Conservation (phyloP, 177 flowering plant genomes). For the Tripterygium wilfordii region DNA sequence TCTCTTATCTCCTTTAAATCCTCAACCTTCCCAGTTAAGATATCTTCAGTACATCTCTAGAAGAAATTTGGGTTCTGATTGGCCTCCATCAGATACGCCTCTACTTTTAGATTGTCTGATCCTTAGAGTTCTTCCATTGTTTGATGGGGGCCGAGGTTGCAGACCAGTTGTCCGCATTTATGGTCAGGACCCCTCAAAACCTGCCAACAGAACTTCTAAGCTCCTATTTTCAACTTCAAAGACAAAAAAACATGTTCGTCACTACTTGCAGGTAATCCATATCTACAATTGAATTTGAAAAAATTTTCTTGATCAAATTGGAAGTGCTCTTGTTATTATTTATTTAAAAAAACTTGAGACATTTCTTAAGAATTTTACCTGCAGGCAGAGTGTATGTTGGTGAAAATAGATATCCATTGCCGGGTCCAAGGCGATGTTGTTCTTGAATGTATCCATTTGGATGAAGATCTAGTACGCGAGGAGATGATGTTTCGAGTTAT, state of each 20-base stretch:
- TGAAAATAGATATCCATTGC: slow-evolving; percentile 66
- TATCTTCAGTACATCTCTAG: slow-evolving; percentile 87
- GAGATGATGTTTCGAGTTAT: slow-evolving; percentile 78
- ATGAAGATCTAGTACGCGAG: slow-evolving; percentile 61
- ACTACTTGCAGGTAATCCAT: slow-evolving; percentile 49
- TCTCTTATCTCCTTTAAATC: slow-evolving; percentile 73
- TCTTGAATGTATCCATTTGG: slow-evolving; percentile 76
- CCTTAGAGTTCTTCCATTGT: slow-evolving; percentile 64
- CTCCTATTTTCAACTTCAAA: slow-evolving; percentile 66
- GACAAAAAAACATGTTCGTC: slow-evolving; percentile 40
- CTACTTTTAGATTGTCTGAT: slow-evolving; percentile 63
- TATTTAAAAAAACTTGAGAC: not conserved
- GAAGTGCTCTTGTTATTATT: too few species aligned
- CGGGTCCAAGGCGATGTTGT: slow-evolving; percentile 94
- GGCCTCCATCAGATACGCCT: slow-evolving; percentile 80
- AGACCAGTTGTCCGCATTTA: slow-evolving; percentile 78
- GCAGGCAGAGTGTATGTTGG: slow-evolving; percentile 66
- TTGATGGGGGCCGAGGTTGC: slow-evolving; percentile 64
- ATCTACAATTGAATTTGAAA: not conserved
- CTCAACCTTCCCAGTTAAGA: slow-evolving; percentile 89
- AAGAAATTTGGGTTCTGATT: slow-evolving; percentile 61
- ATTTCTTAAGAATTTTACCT: slow-evolving; percentile 4
- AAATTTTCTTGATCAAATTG: too few species aligned
- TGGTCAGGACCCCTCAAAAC: slow-evolving; percentile 67
- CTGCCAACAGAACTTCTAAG: slow-evolving; percentile 60